A percentile compares a stretch with the other conserved stretches of the same genome.
phyloP scores from a whole-genome alignment of 352 stramenopile species.

The Thraustotheca clavata region DNA sequence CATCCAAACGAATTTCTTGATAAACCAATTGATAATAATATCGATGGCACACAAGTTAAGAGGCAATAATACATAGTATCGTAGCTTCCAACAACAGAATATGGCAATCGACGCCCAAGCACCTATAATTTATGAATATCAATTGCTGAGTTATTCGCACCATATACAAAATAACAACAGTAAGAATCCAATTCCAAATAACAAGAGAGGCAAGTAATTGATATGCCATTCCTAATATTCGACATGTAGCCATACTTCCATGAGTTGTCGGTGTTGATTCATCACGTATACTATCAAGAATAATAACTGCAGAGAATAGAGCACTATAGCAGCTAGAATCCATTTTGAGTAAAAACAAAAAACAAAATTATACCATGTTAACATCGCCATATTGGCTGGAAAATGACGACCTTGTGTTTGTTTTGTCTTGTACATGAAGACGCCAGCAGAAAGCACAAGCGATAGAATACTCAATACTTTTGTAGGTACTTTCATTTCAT shows the following conservation, averaged over 20 bases:
- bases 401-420: neutral
- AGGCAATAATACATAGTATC: conserved; percentile 5
- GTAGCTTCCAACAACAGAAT: neutral
- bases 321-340: neutral
- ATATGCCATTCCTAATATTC: conserved; percentile 8
- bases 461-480: conserved; percentile 9
- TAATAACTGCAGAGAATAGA: neutral
- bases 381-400: neutral
- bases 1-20: conserved; percentile 4
- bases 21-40: conserved; percentile 6
- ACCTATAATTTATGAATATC: conserved; percentile 1
- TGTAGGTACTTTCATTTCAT: conserved; percentile 6
- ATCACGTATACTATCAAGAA: conserved; percentile 7
- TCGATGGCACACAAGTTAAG: neutral
- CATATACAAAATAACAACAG: conserved; percentile 5
- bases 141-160: neutral
- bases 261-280: neutral
- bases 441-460: neutral
- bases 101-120: neutral
- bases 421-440: conserved; percentile 8
- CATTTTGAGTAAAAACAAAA: no score
- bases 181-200: conserved; percentile 14
- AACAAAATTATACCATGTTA: conserved; percentile 1
- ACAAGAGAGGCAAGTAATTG: neutral
- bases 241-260: neutral